Evolutionary conservation across 495 filamentous ascomycete genomes (phyloP), one percentile per base, ranked within the genome.

Genomic region (Aspergillus steynii): DNA sequence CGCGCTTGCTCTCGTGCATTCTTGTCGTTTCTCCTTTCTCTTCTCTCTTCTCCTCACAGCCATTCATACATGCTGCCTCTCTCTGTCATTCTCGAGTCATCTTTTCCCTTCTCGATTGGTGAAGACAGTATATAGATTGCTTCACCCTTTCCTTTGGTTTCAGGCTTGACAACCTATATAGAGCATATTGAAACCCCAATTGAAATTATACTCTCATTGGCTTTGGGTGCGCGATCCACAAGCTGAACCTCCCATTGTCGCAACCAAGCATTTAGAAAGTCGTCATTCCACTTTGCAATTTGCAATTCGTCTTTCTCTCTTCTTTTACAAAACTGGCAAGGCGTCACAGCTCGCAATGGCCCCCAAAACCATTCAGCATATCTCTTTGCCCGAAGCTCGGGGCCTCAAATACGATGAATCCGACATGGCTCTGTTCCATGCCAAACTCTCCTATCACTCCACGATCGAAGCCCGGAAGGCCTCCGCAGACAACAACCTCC

Each of bases 361-460:
- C 3, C 63, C 70, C n/a, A 76, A 71, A 42, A 50, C 37, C 46
- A 56, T 56, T 20, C 68, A 73, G 51, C 67, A 74, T 52, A 57
- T 29, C 48, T 52, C 69, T 20, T 61, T 79, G 34, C 76, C 74
- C 32, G 76, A 79, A 62, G 70, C 68, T 29, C 68, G 71, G 53
- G 76, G 75, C n/a, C 62, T 79, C 42, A 71, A 64, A 56, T 79
- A 79, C 63, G 74, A 77, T 59, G 74, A 79, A 66, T 76, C 71
- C 54, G 75, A 79, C 52, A 79, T 79, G 76, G 71, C 72, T 1
- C 69, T 76, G 46, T 79, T 79, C 58, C 70, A 71, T 42, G 75
- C 76, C 29, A 74, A 76, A 56, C 60, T 79, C 28, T 70, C 71
- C 9, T 79, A 76, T 32, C 70, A 77, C 52, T 67, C 74, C 28